Percentiles rank a stretch among this genome's conserved stretches.
These are phyloP conservation scores for Blumeria graminis DNA, from an alignment of 2,329 filamentous ascomycete species.

Conservation along the genomic window DNA sequence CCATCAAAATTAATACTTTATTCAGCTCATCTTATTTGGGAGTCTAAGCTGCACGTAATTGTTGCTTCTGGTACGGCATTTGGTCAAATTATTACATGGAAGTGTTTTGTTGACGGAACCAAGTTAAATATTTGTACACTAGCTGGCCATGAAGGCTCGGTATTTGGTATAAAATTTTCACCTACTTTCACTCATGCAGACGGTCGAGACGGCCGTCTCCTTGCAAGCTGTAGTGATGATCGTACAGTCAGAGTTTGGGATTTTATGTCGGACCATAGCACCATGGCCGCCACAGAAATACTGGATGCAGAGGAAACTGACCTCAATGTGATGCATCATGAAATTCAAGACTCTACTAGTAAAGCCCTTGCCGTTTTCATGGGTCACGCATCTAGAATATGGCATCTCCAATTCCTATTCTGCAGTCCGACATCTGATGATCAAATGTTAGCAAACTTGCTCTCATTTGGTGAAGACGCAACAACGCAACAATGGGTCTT, in stretches of 20 bases:
- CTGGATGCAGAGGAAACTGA: slow-evolving; percentile 18
- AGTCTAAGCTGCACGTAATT: slow-evolving; percentile 33
- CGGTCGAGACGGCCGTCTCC: slow-evolving; percentile 27
- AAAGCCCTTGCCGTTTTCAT: slow-evolving; percentile 46
- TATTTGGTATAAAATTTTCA: slow-evolving; percentile 75
- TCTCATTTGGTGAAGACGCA: slow-evolving; percentile 71
- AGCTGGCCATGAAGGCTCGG: slow-evolving; percentile 64
- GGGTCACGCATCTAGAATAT: slow-evolving; percentile 77
- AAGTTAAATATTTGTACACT: slow-evolving; percentile 28
- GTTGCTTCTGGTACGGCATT: slow-evolving; percentile 82
- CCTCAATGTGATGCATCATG: slow-evolving; percentile 4
- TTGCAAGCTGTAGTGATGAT: slow-evolving; percentile 89
- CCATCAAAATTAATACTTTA: slow-evolving; percentile 71
- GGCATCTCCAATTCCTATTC: slow-evolving; percentile 49
- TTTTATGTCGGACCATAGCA: slow-evolving; percentile 19
- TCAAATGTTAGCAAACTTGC: slow-evolving; percentile 23
- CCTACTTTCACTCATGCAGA: slow-evolving; percentile 20
- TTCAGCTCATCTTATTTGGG: slow-evolving; percentile 49
- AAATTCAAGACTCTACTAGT: slow-evolving; percentile 14
- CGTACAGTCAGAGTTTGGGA: slow-evolving; percentile 77
- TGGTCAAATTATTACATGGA: slow-evolving; percentile 83
- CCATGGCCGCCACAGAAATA: neutral
- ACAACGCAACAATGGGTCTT: slow-evolving; percentile 45
- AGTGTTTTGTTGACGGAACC: slow-evolving; percentile 22
- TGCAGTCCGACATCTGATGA: neutral